Evolutionary conservation across 345 rosid species (phyloP).

Genomic region (sweet orange (Citrus sinensis)): DNA sequence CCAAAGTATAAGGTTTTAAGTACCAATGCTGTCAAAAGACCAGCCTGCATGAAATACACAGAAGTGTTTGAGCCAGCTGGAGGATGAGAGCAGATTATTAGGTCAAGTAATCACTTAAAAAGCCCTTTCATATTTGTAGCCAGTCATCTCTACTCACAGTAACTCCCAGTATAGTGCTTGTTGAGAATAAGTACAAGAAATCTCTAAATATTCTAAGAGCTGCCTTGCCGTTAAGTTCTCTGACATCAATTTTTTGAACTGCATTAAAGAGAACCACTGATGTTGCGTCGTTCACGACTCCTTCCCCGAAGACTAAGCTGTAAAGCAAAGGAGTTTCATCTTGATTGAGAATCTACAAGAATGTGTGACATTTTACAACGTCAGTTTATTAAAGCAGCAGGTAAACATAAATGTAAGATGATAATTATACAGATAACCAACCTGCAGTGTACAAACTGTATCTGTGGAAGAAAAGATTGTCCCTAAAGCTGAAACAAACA

Average conservation of each 20-base stretch:
- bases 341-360: constrained; percentile 74
- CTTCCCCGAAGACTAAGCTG: constrained; percentile 94
- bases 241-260: constrained; percentile 66
- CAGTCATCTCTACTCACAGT: constrained; percentile 37
- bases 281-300: constrained; percentile 94
- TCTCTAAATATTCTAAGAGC: constrained; percentile 46
- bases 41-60: constrained; percentile 42
- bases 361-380: not conserved
- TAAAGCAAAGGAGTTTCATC: constrained; percentile 83
- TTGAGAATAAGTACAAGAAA: constrained; percentile 67
- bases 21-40: constrained; percentile 60
- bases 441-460: constrained; percentile 96
- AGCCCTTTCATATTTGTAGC: not conserved
- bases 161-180: constrained; percentile 79
- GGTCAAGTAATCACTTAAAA: not conserved
- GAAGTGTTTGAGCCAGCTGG: not conserved
- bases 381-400: not conserved
- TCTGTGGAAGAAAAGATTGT: constrained; percentile 91
- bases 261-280: constrained; percentile 83
- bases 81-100: not conserved
- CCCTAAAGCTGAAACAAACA: constrained; percentile 62
- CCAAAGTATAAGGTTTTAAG: constrained; percentile 71
- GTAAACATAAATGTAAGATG: constrained; percentile 4
- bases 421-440: constrained; percentile 17
- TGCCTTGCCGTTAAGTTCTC: constrained; percentile 38